Conservation (phyloP, 768 basidiomycete genomes). For the Boletus sp. region DNA sequence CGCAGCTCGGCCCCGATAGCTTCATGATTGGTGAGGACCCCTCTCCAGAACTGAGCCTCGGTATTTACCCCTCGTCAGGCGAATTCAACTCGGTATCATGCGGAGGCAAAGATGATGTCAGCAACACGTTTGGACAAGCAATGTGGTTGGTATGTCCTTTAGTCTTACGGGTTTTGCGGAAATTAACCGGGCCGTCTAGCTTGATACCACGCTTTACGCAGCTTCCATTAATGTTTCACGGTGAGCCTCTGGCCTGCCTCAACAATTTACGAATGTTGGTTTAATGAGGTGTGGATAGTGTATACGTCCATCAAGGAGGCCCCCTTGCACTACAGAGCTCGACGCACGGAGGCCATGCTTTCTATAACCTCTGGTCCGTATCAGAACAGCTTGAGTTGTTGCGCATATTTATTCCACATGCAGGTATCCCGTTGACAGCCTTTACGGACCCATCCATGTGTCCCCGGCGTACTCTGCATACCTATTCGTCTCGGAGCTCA, state of each 20-base stretch:
- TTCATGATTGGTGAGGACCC: conserved; percentile 44
- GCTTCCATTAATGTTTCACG: conserved; percentile 47
- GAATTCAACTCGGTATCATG: conserved; percentile 59
- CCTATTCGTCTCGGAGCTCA: conserved; percentile 48
- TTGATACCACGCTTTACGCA: conserved; percentile 21
- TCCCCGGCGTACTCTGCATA: conserved; percentile 56
- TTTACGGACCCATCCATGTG: conserved; percentile 48
- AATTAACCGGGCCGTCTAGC: conserved; percentile 5
- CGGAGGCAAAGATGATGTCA: conserved; percentile 47
- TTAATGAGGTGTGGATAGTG: conserved; percentile 24
- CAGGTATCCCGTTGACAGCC: conserved; percentile 49
- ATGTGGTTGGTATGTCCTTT: conserved; percentile 46
- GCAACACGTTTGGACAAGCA: conserved; percentile 55
- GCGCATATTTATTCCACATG: background rate
- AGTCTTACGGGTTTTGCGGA: background rate
- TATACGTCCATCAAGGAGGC: conserved; percentile 57
- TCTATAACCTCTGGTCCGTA: conserved; percentile 48
- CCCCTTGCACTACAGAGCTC: conserved; percentile 50
- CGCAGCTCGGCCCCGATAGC: conserved; percentile 45
- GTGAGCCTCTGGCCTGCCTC: conserved; percentile 19
- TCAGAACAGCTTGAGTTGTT: background rate
- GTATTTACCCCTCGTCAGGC: conserved; percentile 29
- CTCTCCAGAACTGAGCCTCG: conserved; percentile 10
- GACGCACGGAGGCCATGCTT: conserved; percentile 43
- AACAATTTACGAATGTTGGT: background rate